phyloP scores from a whole-genome alignment of 192 early-diverging fungal genomes.

The Martensiomyces pterosporus region DNA sequence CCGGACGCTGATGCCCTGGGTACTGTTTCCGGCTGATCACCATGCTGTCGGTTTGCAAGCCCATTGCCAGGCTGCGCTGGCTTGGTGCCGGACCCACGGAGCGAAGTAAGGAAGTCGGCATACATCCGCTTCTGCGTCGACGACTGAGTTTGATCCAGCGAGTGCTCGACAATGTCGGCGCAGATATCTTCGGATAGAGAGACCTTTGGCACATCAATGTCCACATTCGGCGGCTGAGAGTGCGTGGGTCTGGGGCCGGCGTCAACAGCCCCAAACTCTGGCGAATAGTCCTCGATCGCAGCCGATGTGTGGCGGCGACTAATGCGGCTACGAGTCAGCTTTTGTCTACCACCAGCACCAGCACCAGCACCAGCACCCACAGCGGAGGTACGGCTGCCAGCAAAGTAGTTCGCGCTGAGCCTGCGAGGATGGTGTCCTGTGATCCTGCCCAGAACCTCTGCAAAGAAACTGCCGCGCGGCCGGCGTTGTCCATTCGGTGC shows the following conservation, averaged over 20 bases:
- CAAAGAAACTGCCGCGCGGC: constrained; percentile 18
- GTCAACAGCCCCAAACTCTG: no score
- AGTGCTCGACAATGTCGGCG: constrained; percentile 18
- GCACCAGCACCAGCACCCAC: no score
- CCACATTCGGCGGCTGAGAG: constrained; percentile 15
- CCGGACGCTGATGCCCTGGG: constrained; percentile 15
- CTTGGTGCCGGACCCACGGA: constrained; percentile 7
- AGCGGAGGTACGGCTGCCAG: no score
- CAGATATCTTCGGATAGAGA: constrained; percentile 28
- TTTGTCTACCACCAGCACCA: constrained; percentile 3
- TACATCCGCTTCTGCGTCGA: constrained; percentile 36
- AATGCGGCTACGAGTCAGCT: constrained; percentile 13
- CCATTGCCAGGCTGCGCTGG: not conserved
- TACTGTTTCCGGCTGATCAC: not conserved
- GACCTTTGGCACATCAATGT: constrained; percentile 5
- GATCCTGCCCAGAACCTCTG: constrained; percentile 21
- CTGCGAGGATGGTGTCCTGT: constrained; percentile 10
- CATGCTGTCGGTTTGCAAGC: constrained; percentile 4
- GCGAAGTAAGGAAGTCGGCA: constrained; percentile 19
- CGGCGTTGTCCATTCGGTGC: no score
- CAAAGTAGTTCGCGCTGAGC: no score
- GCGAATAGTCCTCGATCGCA: constrained; percentile 1
- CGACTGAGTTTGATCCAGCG: constrained; percentile 20
- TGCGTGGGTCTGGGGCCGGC: not conserved
- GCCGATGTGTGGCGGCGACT: constrained; percentile 17